Conservation (phyloP, 2,329 filamentous ascomycete species). For the Penicillium palitans region DNA sequence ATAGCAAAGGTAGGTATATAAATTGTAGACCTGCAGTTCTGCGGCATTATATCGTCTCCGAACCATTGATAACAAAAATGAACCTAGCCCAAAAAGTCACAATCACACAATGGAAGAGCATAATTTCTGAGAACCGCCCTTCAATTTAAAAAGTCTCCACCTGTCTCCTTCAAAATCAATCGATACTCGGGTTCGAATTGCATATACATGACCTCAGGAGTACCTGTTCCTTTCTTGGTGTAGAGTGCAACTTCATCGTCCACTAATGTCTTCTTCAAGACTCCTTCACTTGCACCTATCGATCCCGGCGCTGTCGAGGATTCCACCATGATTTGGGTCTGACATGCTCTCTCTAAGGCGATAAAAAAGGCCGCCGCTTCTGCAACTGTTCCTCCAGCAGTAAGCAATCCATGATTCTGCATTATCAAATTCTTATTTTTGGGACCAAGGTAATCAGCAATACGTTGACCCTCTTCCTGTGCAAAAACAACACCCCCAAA, state of each 20-base stretch:
- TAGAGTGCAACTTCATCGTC: constrained; percentile 37
- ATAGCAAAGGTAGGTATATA: neutral
- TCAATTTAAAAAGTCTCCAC: constrained; percentile 31
- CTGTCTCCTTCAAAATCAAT: constrained; percentile 31
- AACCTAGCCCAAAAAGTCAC: neutral
- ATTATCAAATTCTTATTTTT: constrained; percentile 25
- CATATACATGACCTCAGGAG: constrained; percentile 36
- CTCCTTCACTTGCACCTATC: constrained; percentile 44
- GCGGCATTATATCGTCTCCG: no score
- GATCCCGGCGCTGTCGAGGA: constrained; percentile 51
- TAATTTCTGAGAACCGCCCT: no score
- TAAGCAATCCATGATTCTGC: constrained; percentile 45
- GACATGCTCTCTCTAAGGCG: constrained; percentile 67
- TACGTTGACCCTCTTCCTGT: constrained; percentile 47
- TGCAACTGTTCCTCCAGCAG: constrained; percentile 69
- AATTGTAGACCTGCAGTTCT: neutral
- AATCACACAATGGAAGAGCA: neutral
- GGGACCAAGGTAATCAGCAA: constrained; percentile 37
- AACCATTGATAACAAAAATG: no score
- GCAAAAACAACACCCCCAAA: constrained; percentile 52
- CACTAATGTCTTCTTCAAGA: constrained; percentile 52
- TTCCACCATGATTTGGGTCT: constrained; percentile 68
- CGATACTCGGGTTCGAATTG: constrained; percentile 39
- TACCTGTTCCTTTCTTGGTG: constrained; percentile 12
- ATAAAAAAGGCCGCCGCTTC: constrained; percentile 72